These are phyloP conservation scores for Hanseniaspora hatyaiensis DNA, from an alignment of 805 yeast species.

Conservation along the genomic window DNA sequence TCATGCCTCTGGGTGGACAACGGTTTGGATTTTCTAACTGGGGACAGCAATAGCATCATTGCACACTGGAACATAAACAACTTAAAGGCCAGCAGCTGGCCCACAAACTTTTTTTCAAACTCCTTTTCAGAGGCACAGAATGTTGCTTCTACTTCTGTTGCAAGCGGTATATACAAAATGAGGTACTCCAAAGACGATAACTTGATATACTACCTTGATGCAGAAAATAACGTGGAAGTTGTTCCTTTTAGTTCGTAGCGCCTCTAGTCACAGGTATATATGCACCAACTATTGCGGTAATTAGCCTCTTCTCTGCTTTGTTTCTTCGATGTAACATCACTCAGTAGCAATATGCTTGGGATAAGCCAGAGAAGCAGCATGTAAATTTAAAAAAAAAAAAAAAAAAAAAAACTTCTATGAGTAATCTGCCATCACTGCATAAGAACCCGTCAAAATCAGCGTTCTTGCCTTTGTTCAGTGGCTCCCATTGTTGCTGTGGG, in stretches of 20 bases:
- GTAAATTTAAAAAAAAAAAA: no score
- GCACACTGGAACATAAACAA: constrained; percentile 12
- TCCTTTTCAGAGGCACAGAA: neutral
- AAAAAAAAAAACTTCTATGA: no score
- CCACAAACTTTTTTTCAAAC: neutral
- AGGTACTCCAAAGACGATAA: constrained; percentile 5
- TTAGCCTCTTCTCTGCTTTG: no score
- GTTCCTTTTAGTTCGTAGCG: constrained; percentile 10
- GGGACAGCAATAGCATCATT: constrained; percentile 4
- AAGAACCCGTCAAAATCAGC: no score
- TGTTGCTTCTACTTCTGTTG: neutral
- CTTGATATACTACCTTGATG: constrained; percentile 2
- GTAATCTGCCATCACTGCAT: no score
- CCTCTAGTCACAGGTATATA: no score
- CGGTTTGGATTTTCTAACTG: constrained; percentile 9
- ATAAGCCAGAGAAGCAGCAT: no score
- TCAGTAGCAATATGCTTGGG: no score
- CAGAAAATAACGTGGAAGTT: neutral
- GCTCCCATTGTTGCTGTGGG: no score
- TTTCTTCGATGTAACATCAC: no score
- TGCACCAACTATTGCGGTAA: no score
- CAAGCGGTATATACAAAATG: constrained; percentile 12
- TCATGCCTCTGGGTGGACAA: constrained; percentile 11
- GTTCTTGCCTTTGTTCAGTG: no score
- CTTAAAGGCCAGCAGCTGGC: neutral